phyloP scores from a whole-genome alignment of 768 basidiomycete species.

The Podaxis carcinomalis region DNA sequence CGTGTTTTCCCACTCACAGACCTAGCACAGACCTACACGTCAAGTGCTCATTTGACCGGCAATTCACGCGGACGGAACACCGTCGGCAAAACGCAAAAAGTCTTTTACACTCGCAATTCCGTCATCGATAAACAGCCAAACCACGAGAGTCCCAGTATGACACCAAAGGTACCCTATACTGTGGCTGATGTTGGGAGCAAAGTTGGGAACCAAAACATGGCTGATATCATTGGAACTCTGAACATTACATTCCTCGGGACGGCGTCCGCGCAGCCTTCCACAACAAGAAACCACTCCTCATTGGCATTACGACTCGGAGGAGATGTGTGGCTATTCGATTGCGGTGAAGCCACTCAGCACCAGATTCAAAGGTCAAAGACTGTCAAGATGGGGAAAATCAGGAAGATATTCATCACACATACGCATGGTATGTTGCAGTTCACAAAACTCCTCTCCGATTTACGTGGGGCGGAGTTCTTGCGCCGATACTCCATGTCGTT shows the following conservation, averaged over 20 bases:
- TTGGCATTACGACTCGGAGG: conserved; percentile 61
- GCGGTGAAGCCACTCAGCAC: conserved; percentile 81
- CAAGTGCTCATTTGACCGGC: not conserved
- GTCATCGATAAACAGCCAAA: not conserved
- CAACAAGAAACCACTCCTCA: conserved; percentile 74
- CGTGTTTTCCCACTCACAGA: not conserved
- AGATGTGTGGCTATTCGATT: conserved; percentile 83
- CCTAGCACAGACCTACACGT: not conserved
- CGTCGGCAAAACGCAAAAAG: not conserved
- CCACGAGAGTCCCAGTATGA: conserved; percentile 4
- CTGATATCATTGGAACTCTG: conserved; percentile 19
- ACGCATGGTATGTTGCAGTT: conserved; percentile 60
- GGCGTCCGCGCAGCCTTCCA: conserved; percentile 76
- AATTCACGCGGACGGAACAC: not conserved
- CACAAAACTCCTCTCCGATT: not conserved
- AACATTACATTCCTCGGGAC: conserved; percentile 77
- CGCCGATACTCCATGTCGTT: not conserved
- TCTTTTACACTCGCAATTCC: not conserved
- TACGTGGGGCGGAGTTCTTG: not conserved
- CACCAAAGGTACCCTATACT: not conserved
- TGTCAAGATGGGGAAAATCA: conserved; percentile 76
- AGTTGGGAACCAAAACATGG: too few species aligned
- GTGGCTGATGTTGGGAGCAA: not conserved
- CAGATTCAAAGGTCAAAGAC: conserved; percentile 60
- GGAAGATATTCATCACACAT: conserved; percentile 86